phyloP scores from a whole-genome alignment of 768 basidiomycete genomes.

The Leccinum incarnatum region DNA sequence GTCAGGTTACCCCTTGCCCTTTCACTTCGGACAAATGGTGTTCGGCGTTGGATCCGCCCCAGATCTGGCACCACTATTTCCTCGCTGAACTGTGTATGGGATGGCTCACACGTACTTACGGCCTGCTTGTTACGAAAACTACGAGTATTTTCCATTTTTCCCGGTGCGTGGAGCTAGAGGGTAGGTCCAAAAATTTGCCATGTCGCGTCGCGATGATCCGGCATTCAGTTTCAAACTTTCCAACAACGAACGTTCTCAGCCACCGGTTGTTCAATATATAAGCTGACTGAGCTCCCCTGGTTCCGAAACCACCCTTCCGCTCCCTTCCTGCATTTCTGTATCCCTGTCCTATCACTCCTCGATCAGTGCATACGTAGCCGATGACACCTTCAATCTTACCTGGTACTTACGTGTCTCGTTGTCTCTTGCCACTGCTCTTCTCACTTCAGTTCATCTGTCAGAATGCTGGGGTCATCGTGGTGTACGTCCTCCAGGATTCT shows the following conservation, averaged over 20 bases:
- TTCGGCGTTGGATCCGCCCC: not conserved
- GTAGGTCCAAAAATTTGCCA: not conserved
- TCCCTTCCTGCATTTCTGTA: not conserved
- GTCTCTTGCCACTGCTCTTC: not conserved
- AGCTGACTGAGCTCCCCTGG: not conserved
- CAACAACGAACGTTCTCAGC: slow-evolving; percentile 18
- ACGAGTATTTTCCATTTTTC: not conserved
- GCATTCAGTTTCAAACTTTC: slow-evolving; percentile 2
- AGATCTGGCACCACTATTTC: not conserved
- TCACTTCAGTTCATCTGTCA: slow-evolving; percentile 15
- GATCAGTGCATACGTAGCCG: slow-evolving; percentile 3
- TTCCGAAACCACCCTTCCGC: not conserved
- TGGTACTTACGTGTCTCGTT: slow-evolving; percentile 18
- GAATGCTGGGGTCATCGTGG: slow-evolving; percentile 85
- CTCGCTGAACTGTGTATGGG: not conserved
- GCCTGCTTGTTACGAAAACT: slow-evolving; percentile 13
- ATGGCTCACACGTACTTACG: slow-evolving; percentile 3
- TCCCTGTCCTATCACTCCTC: not conserved
- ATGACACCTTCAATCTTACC: slow-evolving; percentile 28
- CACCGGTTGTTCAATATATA: slow-evolving; percentile 25
- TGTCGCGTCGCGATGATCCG: slow-evolving; percentile 2
- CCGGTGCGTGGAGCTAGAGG: slow-evolving; percentile 2
- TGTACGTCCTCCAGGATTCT: slow-evolving; percentile 43
- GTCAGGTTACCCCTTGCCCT: not conserved
- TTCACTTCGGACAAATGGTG: not conserved